These are phyloP conservation scores for Closterium sp. DNA, from an alignment of 139 green algal genomes.

Conservation along the genomic window DNA sequence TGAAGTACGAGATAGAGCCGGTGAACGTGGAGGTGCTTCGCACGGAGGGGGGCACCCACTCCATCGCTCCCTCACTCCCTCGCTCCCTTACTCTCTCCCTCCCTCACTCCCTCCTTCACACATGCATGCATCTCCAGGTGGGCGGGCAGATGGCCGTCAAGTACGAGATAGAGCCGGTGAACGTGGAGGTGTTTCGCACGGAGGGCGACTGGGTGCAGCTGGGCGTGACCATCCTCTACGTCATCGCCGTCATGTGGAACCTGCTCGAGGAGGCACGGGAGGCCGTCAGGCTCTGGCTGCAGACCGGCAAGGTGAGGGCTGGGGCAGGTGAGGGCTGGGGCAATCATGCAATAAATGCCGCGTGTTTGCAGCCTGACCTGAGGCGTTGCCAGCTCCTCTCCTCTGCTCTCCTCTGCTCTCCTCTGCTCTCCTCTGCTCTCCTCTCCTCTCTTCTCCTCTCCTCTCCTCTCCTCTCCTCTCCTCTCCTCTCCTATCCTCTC, in stretches of 20 bases:
- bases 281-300: background rate
- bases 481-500: background rate
- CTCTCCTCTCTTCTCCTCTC: background rate
- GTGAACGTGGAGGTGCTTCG: background rate
- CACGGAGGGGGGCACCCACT: no score
- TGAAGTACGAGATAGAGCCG: background rate
- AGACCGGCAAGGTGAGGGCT: background rate
- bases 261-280: slow-evolving; percentile 29
- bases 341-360: no score
- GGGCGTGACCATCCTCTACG: slow-evolving; percentile 67
- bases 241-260: slow-evolving; percentile 56
- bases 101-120: background rate
- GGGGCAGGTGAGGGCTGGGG: background rate
- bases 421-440: background rate
- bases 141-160: background rate
- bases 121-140: background rate
- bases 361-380: no score
- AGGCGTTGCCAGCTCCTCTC: no score
- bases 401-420: background rate
- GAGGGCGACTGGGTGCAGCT: slow-evolving; percentile 34
- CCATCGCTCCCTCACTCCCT: no score
- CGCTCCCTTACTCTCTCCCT: background rate
- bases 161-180: background rate
- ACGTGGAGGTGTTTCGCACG: background rate
- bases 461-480: background rate